Conservation (phyloP, 2,329 filamentous ascomycete species). For the Monilinia vaccinii-corymbosi region DNA sequence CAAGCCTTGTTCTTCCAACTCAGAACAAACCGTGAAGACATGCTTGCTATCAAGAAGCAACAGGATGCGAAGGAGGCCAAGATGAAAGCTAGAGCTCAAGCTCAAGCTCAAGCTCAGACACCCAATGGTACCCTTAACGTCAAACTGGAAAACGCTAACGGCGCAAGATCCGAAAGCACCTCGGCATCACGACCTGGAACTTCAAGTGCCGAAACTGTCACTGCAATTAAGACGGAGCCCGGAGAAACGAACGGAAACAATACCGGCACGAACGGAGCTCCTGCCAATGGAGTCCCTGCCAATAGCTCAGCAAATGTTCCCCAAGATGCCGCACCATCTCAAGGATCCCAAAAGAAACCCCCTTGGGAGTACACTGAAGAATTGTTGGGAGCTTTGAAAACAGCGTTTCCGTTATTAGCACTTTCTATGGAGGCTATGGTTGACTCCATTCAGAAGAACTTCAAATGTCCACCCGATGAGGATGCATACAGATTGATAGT, state of each 20-base stretch:
- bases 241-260: conserved; percentile 16
- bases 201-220: conserved; percentile 34
- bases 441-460: conserved; percentile 96
- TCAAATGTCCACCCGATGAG: conserved; percentile 97
- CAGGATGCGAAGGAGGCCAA: conserved; percentile 65
- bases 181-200: conserved; percentile 33
- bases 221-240: conserved; percentile 26
- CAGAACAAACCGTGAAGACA: conserved; percentile 87
- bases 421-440: conserved; percentile 99
- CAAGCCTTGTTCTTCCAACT: conserved; percentile 95
- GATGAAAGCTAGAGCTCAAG: conserved; percentile 31
- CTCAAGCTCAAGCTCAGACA: conserved; percentile 14
- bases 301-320: conserved; percentile 35
- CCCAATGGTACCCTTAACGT: conserved; percentile 14
- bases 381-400: conserved; percentile 91
- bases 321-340: conserved; percentile 15
- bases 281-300: conserved; percentile 25
- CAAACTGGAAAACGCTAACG: conserved; percentile 24
- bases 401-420: conserved; percentile 88
- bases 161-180: conserved; percentile 19
- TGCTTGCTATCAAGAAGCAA: conserved; percentile 82
- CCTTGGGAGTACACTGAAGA: conserved; percentile 97
- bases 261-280: conserved; percentile 5
- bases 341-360: conserved; percentile 49
- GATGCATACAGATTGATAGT: conserved; percentile 96